Evolutionary conservation across 2,329 filamentous ascomycete genomes (phyloP), one percentile per base, ranked within the genome.

Genomic region (Trichoderma simmonsii): DNA sequence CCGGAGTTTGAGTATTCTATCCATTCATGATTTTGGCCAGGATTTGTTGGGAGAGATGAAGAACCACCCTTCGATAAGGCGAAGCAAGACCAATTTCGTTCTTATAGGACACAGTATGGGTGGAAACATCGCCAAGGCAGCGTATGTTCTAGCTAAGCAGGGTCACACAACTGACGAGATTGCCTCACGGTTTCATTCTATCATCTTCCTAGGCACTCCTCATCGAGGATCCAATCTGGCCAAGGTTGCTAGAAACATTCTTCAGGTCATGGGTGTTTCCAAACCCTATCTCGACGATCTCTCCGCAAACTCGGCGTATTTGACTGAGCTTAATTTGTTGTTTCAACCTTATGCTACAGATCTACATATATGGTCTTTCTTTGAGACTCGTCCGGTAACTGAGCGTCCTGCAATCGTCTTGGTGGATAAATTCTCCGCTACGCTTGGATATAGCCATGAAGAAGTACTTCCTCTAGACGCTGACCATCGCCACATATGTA

Each of bases 31-130:
- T 36, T 60, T 67, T 36, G 71, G 28, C 9, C 30, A 70, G 21
- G 21, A 59, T 64, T 59, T 70, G 4, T 21, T 65, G 5, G 59
- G 65, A 26, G 71, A 70, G 60, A 59, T 72, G 26, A 36, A 32
- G 36, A 70, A 60, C 14, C 28, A 64, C 18, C 65, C 24, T 12
- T 39, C 28, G 15, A 72, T 72, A 18, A 51, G 43, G 26, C n/a
- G 48, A 18, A 57, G 70, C 21, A 30, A 48, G 4, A 34, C 70
- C 43, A 36, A 39, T 14, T 39, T 72, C 30, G 21, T 72, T 24
- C 24, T 69, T 6, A 32, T 72, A n/a, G 64, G 71, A 11, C 71
- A 70, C 24, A 72, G 71, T 48, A 72, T 72, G 71, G 65, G 71
- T 9, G 71, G 71, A 11, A 43, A 30, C 28, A 48, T 72, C 6